Base-by-base conservation (phyloP, 1,284 basidiomycete genomes). In the Boletus subluridellus region DNA sequence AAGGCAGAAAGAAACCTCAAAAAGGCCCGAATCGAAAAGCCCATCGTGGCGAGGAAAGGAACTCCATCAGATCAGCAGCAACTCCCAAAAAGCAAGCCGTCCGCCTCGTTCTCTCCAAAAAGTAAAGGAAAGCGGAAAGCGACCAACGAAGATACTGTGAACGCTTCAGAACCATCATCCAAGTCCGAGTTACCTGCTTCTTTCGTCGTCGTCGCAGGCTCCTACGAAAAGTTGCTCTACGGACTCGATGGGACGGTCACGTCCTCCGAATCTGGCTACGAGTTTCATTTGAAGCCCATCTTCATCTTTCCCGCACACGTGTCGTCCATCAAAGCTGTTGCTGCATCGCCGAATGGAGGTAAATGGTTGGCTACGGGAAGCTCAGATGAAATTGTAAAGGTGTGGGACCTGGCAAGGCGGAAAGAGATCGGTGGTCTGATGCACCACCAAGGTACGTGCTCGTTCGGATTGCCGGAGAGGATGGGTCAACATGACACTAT, bases 221-320 rank as follows among this genome's bases (percentile, higher is more conserved):
- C 94, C 11, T 98, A 98, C 74, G 96, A 99, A 79, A 95, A 96
- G 68, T 79, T 98, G 11, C 81, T 98, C 15, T 98, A 98, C 69
- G 96, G 96, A 34, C 78, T 98, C 26, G 84, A 94, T 63, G 93
- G 89, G 26, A 78, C 81, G 0, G 77, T 87, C 55, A 74, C 79
- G 44, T 55, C 74, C 52, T 69, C 67, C 11, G 69, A 73, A 26
- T 58, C 74, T 9, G 71, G 68, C 45, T 70, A 73, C 65, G 57
- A 74, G 60, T 82, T 82, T 68, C 66, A 78, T 26, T 73, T 97
- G 21, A 86, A 87, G 62, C 94, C 96, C 0, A 82, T 92, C 53
- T 99, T 99, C 75, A 94, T 95, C 61, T 98, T 98, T 76, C 95
- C 96, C 35, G 96, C 96, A 0, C 96, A 98, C 75, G 85, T 96